Base-by-base conservation (phyloP, 371 early-diverging fungal genomes). In the Apophysomyces elegans region DNA sequence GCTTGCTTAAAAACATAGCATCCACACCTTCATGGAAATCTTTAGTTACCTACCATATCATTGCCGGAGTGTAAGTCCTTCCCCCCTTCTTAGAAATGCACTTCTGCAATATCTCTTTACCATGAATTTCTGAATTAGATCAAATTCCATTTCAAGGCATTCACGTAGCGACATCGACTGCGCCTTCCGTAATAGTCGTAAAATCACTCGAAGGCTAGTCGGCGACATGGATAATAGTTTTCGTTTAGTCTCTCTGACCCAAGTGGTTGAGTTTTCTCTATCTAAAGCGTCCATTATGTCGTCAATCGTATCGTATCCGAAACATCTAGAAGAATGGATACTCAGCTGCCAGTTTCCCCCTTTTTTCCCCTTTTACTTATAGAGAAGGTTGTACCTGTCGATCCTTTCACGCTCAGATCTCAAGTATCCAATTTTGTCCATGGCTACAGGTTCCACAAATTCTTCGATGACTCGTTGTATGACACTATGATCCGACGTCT, bases 381-480 rank as follows among this genome's bases (percentile, higher is more conserved):
- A 2, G 32, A 13, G 41, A 8, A 41, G 11, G 5, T 41, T 26
- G 37, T 73, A 84, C 77, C 88, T 80, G 69, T 97, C 93, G 65
- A 97, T 96, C 16, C 86, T 83, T 1, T 86, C 79, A 35, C 93
- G 84, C 43, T 83, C 71, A 3, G 86, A 71, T 4, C 84, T 88
- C 21, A 84, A 84, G 57, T 94, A 83, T 14, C 77, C 81, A 64
- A 76, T 69, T 21, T 65, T 64, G 6, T 69, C 65, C 5, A 70
- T 63, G n/a, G 69, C 32, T 35, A 50, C 54, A 18, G 54, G 54
- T 50, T 50, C 54, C 54, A 50, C 92, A 85, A 94, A 98, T 71
- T 97, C 96, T 74, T 98, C 97, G 58, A 97, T 85, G 12, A 93
- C 94, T 61, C 77, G 74, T 72, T 97, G 95, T 58, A 98, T 91